Conservation (phyloP, 768 basidiomycete genomes). For the Neoboletus brunneissimus region DNA sequence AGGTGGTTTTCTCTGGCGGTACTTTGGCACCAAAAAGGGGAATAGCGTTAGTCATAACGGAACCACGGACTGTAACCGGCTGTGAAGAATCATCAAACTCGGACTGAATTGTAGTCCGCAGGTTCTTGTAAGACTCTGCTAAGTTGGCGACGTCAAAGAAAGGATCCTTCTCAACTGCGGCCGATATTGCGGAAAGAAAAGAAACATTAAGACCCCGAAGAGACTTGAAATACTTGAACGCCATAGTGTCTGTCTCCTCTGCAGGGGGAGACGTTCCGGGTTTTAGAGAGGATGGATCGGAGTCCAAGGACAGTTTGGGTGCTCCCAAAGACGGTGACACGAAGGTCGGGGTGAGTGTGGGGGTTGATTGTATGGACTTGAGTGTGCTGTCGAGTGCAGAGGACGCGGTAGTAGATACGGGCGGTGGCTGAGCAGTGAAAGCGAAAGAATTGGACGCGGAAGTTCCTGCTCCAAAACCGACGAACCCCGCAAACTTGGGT, state of each 20-base stretch:
- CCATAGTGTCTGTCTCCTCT: slow-evolving; percentile 31
- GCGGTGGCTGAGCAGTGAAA: slow-evolving; percentile 34
- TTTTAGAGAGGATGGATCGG: slow-evolving; percentile 21
- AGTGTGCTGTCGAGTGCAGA: slow-evolving; percentile 7
- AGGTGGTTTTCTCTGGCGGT: slow-evolving; percentile 16
- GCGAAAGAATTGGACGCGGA: slow-evolving; percentile 37
- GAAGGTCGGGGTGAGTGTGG: slow-evolving; percentile 18
- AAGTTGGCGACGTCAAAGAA: slow-evolving; percentile 61
- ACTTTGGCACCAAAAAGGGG: slow-evolving; percentile 12
- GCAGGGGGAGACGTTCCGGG: slow-evolving; percentile 15
- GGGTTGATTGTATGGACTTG: slow-evolving; percentile 11
- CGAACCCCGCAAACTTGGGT: slow-evolving; percentile 51
- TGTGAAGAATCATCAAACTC: slow-evolving; percentile 45
- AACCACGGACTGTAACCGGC: neutral
- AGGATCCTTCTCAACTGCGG: slow-evolving; percentile 63
- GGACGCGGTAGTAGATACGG: slow-evolving; percentile 11
- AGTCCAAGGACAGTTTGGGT: slow-evolving; percentile 23
- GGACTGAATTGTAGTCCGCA: slow-evolving; percentile 53
- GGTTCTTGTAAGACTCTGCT: slow-evolving; percentile 55
- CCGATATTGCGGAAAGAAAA: slow-evolving; percentile 54
- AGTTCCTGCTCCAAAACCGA: slow-evolving; percentile 46
- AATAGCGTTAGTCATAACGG: slow-evolving; percentile 8
- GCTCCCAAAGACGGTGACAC: slow-evolving; percentile 20
- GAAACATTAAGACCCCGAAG: slow-evolving; percentile 76
- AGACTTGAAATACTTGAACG: slow-evolving; percentile 59